Conservation (phyloP, 2,329 filamentous ascomycete species). For the Fusarium subglutinans region DNA sequence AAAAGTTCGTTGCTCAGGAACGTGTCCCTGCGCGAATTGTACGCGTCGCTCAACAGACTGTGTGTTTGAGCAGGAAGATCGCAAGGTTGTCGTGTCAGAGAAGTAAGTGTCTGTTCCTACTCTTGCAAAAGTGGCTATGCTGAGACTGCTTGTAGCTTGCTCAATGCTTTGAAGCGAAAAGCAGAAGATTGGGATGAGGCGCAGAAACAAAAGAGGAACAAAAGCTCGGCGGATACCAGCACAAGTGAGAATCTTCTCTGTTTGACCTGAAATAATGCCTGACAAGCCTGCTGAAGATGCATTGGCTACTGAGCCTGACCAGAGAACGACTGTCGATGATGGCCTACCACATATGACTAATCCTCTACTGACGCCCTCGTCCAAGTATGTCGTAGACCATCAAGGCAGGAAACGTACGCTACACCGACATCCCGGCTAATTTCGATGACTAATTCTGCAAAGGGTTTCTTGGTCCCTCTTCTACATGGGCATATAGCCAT, state of each 20-base stretch:
- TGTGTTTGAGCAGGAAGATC: background rate
- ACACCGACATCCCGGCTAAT: no score
- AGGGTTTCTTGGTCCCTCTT: background rate
- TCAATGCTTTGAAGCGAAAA: background rate
- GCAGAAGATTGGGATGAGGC: background rate
- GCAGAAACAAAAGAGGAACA: background rate
- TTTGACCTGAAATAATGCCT: no score
- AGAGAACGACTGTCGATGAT: background rate
- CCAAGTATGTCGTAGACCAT: background rate
- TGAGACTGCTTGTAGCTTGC: background rate
- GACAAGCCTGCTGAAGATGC: no score
- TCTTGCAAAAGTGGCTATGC: rapidly evolving
- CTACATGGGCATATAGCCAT: background rate
- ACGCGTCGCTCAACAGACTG: background rate
- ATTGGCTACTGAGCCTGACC: no score
- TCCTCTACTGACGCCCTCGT: background rate
- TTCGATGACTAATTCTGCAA: rapidly evolving
- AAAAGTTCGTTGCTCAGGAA: background rate
- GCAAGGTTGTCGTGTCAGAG: background rate
- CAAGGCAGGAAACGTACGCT: background rate
- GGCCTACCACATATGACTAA: background rate
- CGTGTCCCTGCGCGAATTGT: background rate
- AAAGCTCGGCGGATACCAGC: rapidly evolving
- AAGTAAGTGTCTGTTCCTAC: background rate
- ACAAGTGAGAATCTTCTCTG: background rate